phyloP scores from a whole-genome alignment of 192 early-diverging fungal genomes.

The Funneliformis geosporum region DNA sequence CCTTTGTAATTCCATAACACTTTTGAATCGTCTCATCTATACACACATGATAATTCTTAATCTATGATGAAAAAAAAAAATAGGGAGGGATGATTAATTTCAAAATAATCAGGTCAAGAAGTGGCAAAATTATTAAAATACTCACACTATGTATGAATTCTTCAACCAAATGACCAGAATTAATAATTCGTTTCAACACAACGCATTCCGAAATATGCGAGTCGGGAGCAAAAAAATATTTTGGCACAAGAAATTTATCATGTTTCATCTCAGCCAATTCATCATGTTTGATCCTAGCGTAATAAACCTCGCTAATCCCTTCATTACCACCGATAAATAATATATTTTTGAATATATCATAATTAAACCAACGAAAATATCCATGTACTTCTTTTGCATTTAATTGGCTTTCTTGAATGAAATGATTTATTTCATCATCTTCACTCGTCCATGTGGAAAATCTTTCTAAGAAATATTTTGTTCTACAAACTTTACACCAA shows the following conservation, averaged over 20 bases:
- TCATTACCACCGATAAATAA: neutral
- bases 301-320: neutral
- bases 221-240: neutral
- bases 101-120: too few relatives aligned
- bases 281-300: neutral
- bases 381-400: neutral
- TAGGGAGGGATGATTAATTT: too few relatives aligned
- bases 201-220: neutral
- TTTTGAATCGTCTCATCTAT: neutral
- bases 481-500: slow-evolving; percentile 4
- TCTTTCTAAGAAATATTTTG: neutral
- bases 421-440: neutral
- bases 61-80: neutral
- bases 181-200: neutral
- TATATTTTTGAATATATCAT: neutral
- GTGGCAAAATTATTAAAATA: neutral
- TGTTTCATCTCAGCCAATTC: too few relatives aligned
- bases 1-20: slow-evolving; percentile 14
- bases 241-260: neutral
- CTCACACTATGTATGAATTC: neutral
- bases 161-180: neutral
- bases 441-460: slow-evolving; percentile 9
- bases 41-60: neutral
- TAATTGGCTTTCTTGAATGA: slow-evolving; percentile 13
- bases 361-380: neutral